A percentile compares a stretch with the other conserved stretches of the same genome.
Conservation (phyloP, 1,284 basidiomycete genomes). For the Gomphus sp. region DNA sequence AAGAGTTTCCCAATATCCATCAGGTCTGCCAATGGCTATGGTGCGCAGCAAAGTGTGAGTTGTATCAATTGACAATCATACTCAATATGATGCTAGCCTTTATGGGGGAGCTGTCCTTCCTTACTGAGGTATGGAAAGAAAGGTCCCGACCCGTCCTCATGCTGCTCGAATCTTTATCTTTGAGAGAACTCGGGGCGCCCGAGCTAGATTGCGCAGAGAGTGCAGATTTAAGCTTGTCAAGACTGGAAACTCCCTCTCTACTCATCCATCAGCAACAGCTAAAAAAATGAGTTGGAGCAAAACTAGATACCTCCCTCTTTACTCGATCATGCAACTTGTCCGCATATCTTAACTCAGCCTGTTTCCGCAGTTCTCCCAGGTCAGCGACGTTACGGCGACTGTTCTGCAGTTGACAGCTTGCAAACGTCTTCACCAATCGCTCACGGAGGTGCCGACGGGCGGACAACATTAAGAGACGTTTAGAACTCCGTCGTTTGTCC, state of each 20-base stretch:
- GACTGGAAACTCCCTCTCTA: conserved; percentile 33
- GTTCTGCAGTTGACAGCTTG: neutral
- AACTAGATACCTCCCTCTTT: conserved; percentile 30
- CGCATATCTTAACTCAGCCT: conserved; percentile 28
- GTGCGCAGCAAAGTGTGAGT: conserved; percentile 3
- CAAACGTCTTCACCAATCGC: neutral
- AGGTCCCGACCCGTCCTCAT: neutral
- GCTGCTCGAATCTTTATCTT: conserved; percentile 12
- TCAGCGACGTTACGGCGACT: neutral
- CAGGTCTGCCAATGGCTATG: conserved; percentile 70
- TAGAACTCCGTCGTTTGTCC: no score
- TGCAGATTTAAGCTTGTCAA: conserved; percentile 30
- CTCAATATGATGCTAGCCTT: conserved; percentile 35
- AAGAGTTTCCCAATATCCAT: conserved; percentile 70
- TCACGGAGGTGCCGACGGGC: neutral
- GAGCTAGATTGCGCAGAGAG: conserved; percentile 26
- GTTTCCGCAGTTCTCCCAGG: neutral
- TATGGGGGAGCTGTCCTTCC: conserved; percentile 62
- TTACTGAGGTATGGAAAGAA: conserved; percentile 18
- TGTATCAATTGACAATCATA: conserved; percentile 3
- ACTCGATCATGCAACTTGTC: conserved; percentile 37
- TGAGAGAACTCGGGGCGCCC: conserved; percentile 6
- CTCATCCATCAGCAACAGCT: neutral
- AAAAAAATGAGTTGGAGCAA: conserved; percentile 2
- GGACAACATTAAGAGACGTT: neutral